Percentiles rank a stretch among this genome's conserved stretches.
Evolutionary conservation across 2,329 filamentous ascomycete genomes (phyloP).

Genomic region (Periconia macrospinosa): DNA sequence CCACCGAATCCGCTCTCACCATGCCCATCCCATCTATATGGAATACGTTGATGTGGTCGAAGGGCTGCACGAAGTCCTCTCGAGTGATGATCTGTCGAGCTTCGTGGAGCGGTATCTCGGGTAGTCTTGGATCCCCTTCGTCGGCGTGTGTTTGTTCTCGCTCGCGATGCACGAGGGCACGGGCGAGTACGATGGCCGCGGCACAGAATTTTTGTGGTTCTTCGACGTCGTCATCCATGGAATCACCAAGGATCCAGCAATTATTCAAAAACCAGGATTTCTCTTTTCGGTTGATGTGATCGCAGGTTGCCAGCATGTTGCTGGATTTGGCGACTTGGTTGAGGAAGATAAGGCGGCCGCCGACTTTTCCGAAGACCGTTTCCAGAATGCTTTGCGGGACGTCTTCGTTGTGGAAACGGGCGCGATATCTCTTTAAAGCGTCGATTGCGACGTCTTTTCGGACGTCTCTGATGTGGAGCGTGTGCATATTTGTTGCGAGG

Average conservation of each 20-base stretch:
- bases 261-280: constrained; percentile 79
- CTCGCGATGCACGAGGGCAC: constrained; percentile 82
- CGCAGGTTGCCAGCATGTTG: constrained; percentile 80
- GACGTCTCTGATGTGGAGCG: constrained; percentile 80
- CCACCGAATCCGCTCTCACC: constrained; percentile 89
- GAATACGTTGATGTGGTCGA: constrained; percentile 92
- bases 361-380: constrained; percentile 82
- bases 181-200: constrained; percentile 90
- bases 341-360: constrained; percentile 83
- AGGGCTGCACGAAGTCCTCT: constrained; percentile 86
- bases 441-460: constrained; percentile 72
- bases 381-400: constrained; percentile 62
- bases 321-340: constrained; percentile 80
- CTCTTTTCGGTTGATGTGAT: constrained; percentile 69
- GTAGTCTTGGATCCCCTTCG: constrained; percentile 60
- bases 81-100: constrained; percentile 81
- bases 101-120: constrained; percentile 60
- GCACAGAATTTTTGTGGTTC: constrained; percentile 94
- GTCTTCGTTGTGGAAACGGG: constrained; percentile 70
- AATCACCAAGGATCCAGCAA: constrained; percentile 73
- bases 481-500: constrained; percentile 89
- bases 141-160: neutral
- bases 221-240: constrained; percentile 96
- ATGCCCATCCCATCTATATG: constrained; percentile 86
- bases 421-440: constrained; percentile 76